Conservation (phyloP, 306 rosid species). For the Sphenostylis stenocarpa region DNA sequence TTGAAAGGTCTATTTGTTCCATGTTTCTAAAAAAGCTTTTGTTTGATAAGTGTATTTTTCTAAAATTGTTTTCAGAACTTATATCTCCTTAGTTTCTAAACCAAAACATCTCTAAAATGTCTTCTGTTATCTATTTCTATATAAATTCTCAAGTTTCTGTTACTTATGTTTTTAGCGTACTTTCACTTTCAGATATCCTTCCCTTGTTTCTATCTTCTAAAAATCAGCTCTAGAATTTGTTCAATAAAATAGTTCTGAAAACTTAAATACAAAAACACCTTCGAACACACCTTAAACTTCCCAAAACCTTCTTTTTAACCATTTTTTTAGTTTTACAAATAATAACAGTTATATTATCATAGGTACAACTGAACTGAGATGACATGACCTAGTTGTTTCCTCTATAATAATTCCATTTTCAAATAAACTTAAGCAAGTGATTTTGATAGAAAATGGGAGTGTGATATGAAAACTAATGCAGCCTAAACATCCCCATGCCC, state of each 20-base stretch:
- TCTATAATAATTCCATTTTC: not conserved
- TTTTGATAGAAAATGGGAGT: not conserved
- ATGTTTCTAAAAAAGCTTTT: not conserved
- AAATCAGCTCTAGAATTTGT: not conserved
- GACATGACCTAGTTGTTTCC: not conserved
- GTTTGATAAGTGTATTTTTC: not conserved
- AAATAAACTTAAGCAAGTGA: not conserved
- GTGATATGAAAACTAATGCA: not conserved
- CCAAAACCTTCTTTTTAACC: not conserved
- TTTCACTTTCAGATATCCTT: not conserved
- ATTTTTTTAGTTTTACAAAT: not conserved
- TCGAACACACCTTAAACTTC: not conserved
- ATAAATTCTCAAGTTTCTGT: not conserved
- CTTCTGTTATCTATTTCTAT: not conserved
- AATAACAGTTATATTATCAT: not conserved
- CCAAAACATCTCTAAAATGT: not conserved
- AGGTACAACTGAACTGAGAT: not conserved
- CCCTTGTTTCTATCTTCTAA: not conserved
- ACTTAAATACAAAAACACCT: not conserved
- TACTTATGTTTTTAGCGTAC: not conserved
- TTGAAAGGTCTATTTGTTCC: not conserved
- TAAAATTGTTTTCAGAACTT: not conserved
- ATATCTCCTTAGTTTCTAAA: not conserved
- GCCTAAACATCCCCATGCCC: not conserved
- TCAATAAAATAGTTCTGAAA: not conserved